Base-by-base conservation (phyloP, 352 stramenopile genomes). In the Thraustochytrium striatum region DNA sequence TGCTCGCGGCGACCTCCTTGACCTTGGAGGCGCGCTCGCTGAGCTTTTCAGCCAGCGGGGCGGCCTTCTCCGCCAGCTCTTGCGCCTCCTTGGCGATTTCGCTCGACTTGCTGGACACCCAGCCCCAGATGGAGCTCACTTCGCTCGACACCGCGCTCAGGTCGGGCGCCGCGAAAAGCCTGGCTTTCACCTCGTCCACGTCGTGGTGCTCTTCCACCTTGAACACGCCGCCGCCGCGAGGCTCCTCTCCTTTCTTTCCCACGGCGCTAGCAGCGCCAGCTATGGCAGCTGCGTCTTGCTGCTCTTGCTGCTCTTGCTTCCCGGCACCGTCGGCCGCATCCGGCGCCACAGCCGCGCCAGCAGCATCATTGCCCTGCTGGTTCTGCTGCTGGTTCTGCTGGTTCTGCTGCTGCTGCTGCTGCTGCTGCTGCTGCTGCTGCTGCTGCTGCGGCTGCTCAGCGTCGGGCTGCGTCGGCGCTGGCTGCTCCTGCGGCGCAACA, bases 141-240 rank as follows among this genome's bases (percentile, higher is more conserved):
- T 75, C 65, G 16, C 7, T 7, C 13, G 3, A 19, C 36, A 72
- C 61, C 3, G 65, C 50, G 35, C 35, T 35, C 44, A 75, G 50
- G 32, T 75, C 50, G 21, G 65, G 43, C 30, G 43, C 65, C 35
- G 7, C 25, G 50, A 75, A 75, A 7, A 75, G 52, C 39, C 65
- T 21, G 16, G 43, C 65, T 8, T 75, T 75, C 3, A 75, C 65
- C 39, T 75, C 65, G 13, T 75, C 65, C 13, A 61, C 65, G 19
- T 75, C 65, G 65, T 75, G 65, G 65, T 75, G 65, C 25, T 28
- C 38, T 7, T 35, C 41, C 21, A 75, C 32, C 43, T 75, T 32
- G 5, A 75, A 21, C 13, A 70, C 41, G 19, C 53, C 53, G 59
- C 59, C 59, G 39, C 39, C 13, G 47, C 47, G n/a, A n/a, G n/a